These are phyloP conservation scores for Aureobasidium namibiae DNA, from an alignment of 2,329 filamentous ascomycete species.

Conservation along the genomic window DNA sequence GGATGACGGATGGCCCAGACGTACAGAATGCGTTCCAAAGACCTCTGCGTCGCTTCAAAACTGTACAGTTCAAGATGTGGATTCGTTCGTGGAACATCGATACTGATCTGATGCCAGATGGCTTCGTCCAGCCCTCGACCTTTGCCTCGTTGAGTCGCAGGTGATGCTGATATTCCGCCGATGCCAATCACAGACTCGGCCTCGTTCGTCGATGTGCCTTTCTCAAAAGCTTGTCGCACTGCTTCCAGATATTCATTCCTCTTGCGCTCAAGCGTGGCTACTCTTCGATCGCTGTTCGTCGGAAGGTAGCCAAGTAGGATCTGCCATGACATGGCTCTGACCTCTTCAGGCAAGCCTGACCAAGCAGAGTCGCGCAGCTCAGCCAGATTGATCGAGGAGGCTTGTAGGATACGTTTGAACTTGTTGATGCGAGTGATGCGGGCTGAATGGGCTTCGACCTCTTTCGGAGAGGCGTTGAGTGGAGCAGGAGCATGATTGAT, in stretches of 20 bases:
- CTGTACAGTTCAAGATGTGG: constrained; percentile 91
- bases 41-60: constrained; percentile 92
- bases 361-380: constrained; percentile 82
- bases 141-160: constrained; percentile 45
- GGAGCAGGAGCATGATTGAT: constrained; percentile 78
- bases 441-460: constrained; percentile 76
- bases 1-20: constrained; percentile 97
- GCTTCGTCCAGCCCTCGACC: constrained; percentile 83
- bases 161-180: constrained; percentile 35
- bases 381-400: constrained; percentile 76
- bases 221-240: constrained; percentile 60
- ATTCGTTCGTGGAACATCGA: constrained; percentile 92
- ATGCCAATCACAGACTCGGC: constrained; percentile 44
- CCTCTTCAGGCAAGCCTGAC: constrained; percentile 90
- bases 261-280: constrained; percentile 85
- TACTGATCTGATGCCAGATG: constrained; percentile 99
- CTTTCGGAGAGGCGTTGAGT: constrained; percentile 67
- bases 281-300: constrained; percentile 88
- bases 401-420: constrained; percentile 91
- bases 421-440: constrained; percentile 94
- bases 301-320: constrained; percentile 89
- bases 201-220: constrained; percentile 36
- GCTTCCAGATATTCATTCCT: constrained; percentile 95
- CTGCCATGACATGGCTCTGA: constrained; percentile 99
- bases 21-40: constrained; percentile 88